These are phyloP conservation scores for Cyberlindnera japonica DNA, from an alignment of 805 yeast species.

Conservation along the genomic window DNA sequence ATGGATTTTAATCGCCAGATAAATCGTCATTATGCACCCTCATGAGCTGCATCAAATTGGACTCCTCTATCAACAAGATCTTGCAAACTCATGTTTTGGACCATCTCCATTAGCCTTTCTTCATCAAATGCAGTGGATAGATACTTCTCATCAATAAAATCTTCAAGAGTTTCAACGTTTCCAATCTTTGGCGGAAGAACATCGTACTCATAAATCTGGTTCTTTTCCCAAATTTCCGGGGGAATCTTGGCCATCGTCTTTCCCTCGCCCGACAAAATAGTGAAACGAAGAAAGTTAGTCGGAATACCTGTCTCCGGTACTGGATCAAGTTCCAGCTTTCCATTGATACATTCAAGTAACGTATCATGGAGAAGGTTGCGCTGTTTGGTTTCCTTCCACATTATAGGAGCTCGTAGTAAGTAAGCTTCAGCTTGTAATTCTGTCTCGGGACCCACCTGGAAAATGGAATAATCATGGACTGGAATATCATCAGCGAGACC, in stretches of 20 bases:
- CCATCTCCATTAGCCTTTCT: constrained; percentile 27
- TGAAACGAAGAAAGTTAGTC: constrained; percentile 59
- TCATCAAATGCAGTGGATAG: constrained; percentile 23
- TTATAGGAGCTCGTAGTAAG: constrained; percentile 46
- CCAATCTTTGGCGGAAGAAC: constrained; percentile 62
- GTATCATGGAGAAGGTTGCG: constrained; percentile 46
- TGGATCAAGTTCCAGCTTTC: constrained; percentile 13
- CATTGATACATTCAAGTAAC: constrained; percentile 29
- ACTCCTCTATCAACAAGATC: constrained; percentile 20
- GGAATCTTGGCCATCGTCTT: constrained; percentile 71
- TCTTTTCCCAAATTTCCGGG: constrained; percentile 50
- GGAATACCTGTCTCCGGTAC: constrained; percentile 40
- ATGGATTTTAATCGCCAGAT: too few species aligned
- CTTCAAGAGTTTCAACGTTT: constrained; percentile 33
- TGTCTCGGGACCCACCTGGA: constrained; percentile 26
- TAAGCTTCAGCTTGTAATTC: constrained; percentile 54
- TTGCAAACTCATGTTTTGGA: constrained; percentile 25
- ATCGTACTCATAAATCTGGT: constrained; percentile 68
- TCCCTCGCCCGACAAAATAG: constrained; percentile 66
- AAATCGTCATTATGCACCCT: background rate
- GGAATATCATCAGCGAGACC: constrained; percentile 34
- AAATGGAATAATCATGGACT: constrained; percentile 24
- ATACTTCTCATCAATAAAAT: constrained; percentile 32
- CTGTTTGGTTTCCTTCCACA: constrained; percentile 51
- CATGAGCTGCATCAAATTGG: constrained; percentile 3